Percentiles rank a stretch among this genome's conserved stretches.
These are phyloP conservation scores for Podila verticillata DNA, from an alignment of 192 early-diverging fungal species.

Conservation along the genomic window DNA sequence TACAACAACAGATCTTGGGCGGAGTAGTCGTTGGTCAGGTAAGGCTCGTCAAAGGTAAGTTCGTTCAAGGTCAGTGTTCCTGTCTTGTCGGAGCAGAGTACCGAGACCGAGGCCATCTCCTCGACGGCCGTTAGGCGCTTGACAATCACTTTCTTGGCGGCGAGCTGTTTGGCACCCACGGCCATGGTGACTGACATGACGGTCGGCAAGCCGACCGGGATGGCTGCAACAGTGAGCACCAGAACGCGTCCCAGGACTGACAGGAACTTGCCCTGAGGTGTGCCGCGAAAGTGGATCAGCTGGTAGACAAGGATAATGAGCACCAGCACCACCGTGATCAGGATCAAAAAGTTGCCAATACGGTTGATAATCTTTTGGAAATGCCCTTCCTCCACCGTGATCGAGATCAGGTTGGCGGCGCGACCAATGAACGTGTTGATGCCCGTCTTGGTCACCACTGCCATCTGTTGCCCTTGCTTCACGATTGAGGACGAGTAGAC, in stretches of 20 bases:
- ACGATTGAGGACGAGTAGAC: slow-evolving; percentile 94
- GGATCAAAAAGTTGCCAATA: slow-evolving; percentile 93
- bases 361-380: slow-evolving; percentile 95
- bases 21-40: slow-evolving; percentile 69
- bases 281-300: slow-evolving; percentile 57
- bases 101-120: slow-evolving; percentile 92
- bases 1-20: slow-evolving; percentile 85
- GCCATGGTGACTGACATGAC: slow-evolving; percentile 98
- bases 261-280: slow-evolving; percentile 18
- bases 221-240: slow-evolving; percentile 86
- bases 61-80: slow-evolving; percentile 96
- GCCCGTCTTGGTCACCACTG: slow-evolving; percentile 95
- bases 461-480: slow-evolving; percentile 94
- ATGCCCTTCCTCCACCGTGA: slow-evolving; percentile 92
- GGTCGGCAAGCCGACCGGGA: slow-evolving; percentile 94
- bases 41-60: slow-evolving; percentile 92
- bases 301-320: slow-evolving; percentile 83
- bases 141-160: slow-evolving; percentile 94
- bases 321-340: slow-evolving; percentile 79
- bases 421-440: slow-evolving; percentile 93
- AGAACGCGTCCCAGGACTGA: slow-evolving; percentile 71
- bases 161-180: slow-evolving; percentile 91
- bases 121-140: slow-evolving; percentile 96
- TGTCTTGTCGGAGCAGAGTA: slow-evolving; percentile 89
- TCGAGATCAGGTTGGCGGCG: slow-evolving; percentile 91